Evolutionary conservation across 257 asterid genomes (phyloP).

Genomic region (Verbascum thapsus): DNA sequence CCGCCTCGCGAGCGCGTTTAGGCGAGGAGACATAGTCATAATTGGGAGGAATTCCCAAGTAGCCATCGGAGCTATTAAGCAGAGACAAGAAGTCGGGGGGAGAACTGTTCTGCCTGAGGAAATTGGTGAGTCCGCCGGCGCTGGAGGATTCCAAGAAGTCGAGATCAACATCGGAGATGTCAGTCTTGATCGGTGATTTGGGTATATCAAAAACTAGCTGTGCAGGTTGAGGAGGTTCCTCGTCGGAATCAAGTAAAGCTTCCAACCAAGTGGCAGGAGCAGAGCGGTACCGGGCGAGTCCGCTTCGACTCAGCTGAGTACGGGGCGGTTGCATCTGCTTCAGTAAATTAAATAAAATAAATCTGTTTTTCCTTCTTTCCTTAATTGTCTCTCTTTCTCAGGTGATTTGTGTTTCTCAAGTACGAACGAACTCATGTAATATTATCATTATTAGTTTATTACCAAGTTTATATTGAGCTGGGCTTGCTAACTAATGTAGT

Average conservation of each 20-base stretch:
- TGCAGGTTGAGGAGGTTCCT: constrained; percentile 49
- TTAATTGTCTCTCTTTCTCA: no score
- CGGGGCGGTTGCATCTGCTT: constrained; percentile 76
- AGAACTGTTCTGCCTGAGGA: constrained; percentile 85
- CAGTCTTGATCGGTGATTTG: constrained; percentile 26
- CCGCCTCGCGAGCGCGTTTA: constrained; percentile 68
- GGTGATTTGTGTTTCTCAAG: no score
- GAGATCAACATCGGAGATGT: constrained; percentile 50
- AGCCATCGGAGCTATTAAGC: constrained; percentile 52
- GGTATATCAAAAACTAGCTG: constrained; percentile 60
- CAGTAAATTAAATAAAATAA: no score
- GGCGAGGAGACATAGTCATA: constrained; percentile 46
- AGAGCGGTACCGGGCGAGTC: constrained; percentile 73
- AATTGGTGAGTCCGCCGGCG: constrained; percentile 59
- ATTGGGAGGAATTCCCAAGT: constrained; percentile 61
- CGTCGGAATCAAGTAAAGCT: constrained; percentile 81
- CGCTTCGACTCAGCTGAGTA: constrained; percentile 49
- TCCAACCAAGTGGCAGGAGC: constrained; percentile 97
- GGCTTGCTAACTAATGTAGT: no score
- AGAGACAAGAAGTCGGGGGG: constrained; percentile 81
- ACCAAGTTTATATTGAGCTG: no score
- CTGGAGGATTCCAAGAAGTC: constrained; percentile 60
- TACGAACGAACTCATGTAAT: no score
- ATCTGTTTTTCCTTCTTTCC: no score
- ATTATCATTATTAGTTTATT: no score